A percentile compares a stretch with the other conserved stretches of the same genome.
Evolutionary conservation across 441 rosid genomes (phyloP).

Genomic region (Flueggea neowawraea): DNA sequence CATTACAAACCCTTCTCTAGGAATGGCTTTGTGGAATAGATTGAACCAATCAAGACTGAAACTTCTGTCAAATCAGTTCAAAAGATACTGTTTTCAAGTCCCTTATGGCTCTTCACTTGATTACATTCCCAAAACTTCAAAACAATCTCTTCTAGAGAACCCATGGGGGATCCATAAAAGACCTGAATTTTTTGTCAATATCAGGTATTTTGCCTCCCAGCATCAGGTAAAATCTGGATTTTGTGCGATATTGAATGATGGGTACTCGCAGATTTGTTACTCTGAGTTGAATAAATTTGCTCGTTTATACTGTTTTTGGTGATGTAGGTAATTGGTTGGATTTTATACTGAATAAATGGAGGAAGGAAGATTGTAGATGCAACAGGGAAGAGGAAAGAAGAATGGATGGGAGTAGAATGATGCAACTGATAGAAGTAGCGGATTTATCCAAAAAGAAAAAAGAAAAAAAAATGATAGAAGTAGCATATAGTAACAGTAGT

Average conservation of each 20-base stretch:
- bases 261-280: not conserved
- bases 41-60: slow-evolving; percentile 46
- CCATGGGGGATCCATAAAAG: slow-evolving; percentile 24
- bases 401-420: no score
- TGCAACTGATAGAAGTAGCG: no score
- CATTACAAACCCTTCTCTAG: no score
- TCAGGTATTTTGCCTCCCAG: slow-evolving; percentile 49
- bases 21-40: slow-evolving; percentile 52
- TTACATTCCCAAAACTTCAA: slow-evolving; percentile 18
- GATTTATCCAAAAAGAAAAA: no score
- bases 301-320: no score
- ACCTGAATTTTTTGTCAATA: slow-evolving; percentile 28
- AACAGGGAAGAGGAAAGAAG: no score
- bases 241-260: not conserved
- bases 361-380: no score
- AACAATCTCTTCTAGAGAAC: slow-evolving; percentile 15
- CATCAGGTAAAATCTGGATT: slow-evolving; percentile 30
- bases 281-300: not conserved
- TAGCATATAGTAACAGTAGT: no score
- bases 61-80: slow-evolving; percentile 33
- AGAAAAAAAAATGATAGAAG: no score
- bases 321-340: no score
- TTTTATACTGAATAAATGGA: no score
- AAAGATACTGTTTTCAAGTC: slow-evolving; percentile 27
- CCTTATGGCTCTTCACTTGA: slow-evolving; percentile 16